Evolutionary conservation across 73 alveolate species (phyloP).

Genomic region (Paramecium caudatum): DNA sequence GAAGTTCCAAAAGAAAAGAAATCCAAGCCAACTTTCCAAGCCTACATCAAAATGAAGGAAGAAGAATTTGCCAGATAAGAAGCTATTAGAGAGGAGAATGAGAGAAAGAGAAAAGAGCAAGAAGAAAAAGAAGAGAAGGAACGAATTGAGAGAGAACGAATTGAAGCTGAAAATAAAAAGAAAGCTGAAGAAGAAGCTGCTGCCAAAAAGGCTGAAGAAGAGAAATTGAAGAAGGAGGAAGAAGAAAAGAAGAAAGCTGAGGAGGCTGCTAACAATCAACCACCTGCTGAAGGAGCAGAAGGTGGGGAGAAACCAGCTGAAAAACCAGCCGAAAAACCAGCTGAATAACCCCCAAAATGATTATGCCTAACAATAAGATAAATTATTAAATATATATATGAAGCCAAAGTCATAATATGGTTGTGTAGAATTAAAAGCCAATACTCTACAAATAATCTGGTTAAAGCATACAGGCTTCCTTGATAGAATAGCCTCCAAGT

Average conservation of each 20-base stretch:
- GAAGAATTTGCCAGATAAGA: constrained; percentile 71
- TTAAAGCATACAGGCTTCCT: too few species aligned
- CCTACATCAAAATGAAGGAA: constrained; percentile 60
- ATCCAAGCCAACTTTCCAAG: constrained; percentile 53
- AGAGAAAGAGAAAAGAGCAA: constrained; percentile 61
- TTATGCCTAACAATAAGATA: too few species aligned
- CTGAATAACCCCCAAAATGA: too few species aligned
- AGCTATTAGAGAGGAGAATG: constrained; percentile 62
- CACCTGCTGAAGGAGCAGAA: constrained; percentile 20
- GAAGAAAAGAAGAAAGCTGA: constrained; percentile 1
- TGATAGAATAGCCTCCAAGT: too few species aligned
- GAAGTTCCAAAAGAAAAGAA: constrained; percentile 47
- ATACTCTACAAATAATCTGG: too few species aligned
- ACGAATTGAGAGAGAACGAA: constrained; percentile 41
- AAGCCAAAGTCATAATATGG: too few species aligned
- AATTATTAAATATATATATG: too few species aligned
- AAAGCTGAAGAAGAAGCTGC: constrained; percentile 56
- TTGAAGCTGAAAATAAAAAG: constrained; percentile 6
- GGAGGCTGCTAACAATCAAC: background rate
- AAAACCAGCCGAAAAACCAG: constrained; percentile 26
- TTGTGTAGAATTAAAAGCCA: too few species aligned
- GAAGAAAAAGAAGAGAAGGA: constrained; percentile 65
- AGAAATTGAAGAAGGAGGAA: background rate
- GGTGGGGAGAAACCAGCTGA: constrained; percentile 47
- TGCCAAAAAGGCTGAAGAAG: constrained; percentile 1